Conservation (phyloP, 129 eudicot genomes). For the Lactuca sativa region DNA sequence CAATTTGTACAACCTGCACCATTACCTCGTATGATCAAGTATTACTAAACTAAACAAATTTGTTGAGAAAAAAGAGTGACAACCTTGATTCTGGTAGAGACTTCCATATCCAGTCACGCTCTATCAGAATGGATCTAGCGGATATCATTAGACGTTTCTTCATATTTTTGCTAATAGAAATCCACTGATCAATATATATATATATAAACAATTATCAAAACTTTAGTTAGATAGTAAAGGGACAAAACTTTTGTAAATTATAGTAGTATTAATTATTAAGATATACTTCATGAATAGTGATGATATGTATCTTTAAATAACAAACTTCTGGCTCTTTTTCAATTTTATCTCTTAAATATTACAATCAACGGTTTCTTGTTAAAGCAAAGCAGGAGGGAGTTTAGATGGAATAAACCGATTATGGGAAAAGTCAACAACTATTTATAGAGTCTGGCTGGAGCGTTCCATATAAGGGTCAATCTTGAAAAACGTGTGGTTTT, state of each 20-base stretch:
- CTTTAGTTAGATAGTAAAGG: not conserved
- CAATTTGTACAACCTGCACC: no score
- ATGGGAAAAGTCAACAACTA: no score
- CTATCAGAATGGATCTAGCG: slow-evolving; percentile 9
- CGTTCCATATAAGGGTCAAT: no score
- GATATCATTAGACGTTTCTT: slow-evolving; percentile 26
- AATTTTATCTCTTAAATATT: no score
- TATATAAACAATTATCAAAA: not conserved
- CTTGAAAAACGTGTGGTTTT: no score
- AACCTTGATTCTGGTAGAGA: slow-evolving; percentile 19
- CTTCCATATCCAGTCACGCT: slow-evolving; percentile 5
- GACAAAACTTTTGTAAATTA: not conserved
- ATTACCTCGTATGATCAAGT: not conserved
- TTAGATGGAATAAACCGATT: no score
- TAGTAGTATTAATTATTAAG: not conserved
- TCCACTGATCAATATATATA: slow-evolving; percentile 7
- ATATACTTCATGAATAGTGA: no score
- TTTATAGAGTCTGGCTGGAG: no score
- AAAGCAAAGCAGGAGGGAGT: no score
- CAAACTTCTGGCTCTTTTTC: no score
- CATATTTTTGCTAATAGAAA: slow-evolving; percentile 23
- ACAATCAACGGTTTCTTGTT: no score
- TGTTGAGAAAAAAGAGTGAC: not conserved
- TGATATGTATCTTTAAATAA: no score
- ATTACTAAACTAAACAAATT: not conserved